Evolutionary conservation across 345 rosid genomes (phyloP).

Genomic region (Diplotaxis tenuifolia): DNA sequence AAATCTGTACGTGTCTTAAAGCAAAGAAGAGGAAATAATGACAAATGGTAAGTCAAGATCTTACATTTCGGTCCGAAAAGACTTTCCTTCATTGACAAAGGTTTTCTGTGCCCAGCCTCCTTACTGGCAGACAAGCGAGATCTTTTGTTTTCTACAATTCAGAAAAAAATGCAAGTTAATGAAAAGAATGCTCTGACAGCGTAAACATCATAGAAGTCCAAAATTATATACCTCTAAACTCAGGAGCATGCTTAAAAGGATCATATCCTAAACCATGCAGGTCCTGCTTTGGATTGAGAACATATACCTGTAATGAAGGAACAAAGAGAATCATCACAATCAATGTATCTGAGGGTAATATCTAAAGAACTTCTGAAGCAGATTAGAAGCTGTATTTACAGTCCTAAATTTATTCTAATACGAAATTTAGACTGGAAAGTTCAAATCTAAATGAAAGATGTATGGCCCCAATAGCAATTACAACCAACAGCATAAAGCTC

Average conservation of each 20-base stretch:
- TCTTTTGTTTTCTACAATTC: slow-evolving; percentile 64
- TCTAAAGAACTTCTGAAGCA: not conserved
- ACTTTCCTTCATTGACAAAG: slow-evolving; percentile 58
- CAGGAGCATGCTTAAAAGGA: slow-evolving; percentile 97
- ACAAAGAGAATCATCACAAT: slow-evolving; percentile 10
- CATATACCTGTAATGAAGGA: slow-evolving; percentile 52
- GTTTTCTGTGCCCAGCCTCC: slow-evolving; percentile 48
- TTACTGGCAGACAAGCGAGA: slow-evolving; percentile 50
- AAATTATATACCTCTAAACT: slow-evolving; percentile 74
- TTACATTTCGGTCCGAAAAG: slow-evolving; percentile 82
- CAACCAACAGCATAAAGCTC: slow-evolving; percentile 1
- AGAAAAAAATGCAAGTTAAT: slow-evolving; percentile 25
- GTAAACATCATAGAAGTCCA: slow-evolving; percentile 24
- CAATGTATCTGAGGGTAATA: not conserved
- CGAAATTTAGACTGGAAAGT: not conserved
- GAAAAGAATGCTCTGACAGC: slow-evolving; percentile 10
- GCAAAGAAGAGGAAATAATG: slow-evolving; percentile 3
- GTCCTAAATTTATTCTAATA: slow-evolving; percentile 6
- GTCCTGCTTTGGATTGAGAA: slow-evolving; percentile 88
- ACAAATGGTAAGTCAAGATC: slow-evolving; percentile 31
- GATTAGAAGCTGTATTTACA: not conserved
- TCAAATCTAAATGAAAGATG: not conserved
- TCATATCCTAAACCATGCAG: slow-evolving; percentile 85
- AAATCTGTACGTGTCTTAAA: slow-evolving; percentile 1
- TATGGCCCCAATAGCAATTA: not conserved